Conservation (phyloP, 495 filamentous ascomycete species). For the Aspergillus coremiiformis region DNA sequence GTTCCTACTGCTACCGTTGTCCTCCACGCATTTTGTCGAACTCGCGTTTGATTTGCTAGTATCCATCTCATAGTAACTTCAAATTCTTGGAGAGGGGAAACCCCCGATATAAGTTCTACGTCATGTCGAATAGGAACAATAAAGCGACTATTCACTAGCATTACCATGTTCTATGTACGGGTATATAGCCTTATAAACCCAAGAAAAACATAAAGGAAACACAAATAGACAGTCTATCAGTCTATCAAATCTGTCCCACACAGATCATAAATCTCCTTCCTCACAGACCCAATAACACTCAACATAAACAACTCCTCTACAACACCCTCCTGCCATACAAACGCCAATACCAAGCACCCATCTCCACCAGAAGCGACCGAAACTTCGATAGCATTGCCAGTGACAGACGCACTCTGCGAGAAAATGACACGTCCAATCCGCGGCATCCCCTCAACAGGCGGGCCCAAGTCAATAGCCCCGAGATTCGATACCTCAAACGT, state of each 20-base stretch:
- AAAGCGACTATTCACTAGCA: no score
- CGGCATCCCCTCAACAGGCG: conserved; percentile 16
- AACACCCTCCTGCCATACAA: conserved; percentile 34
- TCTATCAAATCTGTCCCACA: no score
- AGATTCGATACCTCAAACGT: conserved; percentile 43
- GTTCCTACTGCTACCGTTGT: no score
- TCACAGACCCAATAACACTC: conserved; percentile 17
- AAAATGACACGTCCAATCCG: conserved; percentile 32
- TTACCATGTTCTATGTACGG: no score
- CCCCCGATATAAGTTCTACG: no score
- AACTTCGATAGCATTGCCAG: conserved; percentile 30
- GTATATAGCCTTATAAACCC: no score
- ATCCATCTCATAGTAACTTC: no score
- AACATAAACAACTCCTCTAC: conserved; percentile 23
- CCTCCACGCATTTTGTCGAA: no score
- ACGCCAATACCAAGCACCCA: conserved; percentile 28
- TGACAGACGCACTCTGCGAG: conserved; percentile 40
- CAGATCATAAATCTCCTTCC: conserved; percentile 14
- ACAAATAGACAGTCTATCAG: neutral
- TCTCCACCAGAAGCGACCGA: conserved; percentile 36
- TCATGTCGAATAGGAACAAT: no score
- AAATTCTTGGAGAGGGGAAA: no score
- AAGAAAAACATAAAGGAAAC: neutral
- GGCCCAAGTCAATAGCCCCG: conserved; percentile 24
- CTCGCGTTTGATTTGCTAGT: no score